Percentiles rank a stretch among this genome's conserved stretches.
phyloP scores from a whole-genome alignment of 1,284 basidiomycete species.

The Sparassis latifolia region DNA sequence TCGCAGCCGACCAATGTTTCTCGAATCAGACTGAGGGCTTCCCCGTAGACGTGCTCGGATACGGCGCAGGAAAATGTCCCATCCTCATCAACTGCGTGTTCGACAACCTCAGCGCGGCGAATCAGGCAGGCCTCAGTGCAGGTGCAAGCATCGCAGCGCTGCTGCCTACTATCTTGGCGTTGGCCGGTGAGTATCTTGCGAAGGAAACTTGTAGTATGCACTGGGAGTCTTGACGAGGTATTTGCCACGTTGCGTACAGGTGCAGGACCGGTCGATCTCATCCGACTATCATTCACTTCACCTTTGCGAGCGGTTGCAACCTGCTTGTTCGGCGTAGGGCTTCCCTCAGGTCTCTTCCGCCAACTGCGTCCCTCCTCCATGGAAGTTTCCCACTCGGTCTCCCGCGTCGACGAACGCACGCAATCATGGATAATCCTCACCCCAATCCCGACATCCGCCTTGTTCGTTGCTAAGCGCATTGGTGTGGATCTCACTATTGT shows the following conservation, averaged over 20 bases:
- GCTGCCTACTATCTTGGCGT: not conserved
- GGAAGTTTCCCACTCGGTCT: not conserved
- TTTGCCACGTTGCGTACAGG: too few relatives aligned
- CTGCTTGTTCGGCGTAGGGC: not conserved
- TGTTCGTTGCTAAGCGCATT: not conserved
- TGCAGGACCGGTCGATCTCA: not conserved
- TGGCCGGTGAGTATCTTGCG: not conserved
- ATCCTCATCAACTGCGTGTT: not conserved
- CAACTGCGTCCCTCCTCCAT: not conserved
- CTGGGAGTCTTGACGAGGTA: too few relatives aligned
- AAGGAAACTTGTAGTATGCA: too few relatives aligned
- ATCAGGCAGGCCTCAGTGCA: not conserved
- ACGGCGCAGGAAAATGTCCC: not conserved
- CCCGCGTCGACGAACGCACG: not conserved
- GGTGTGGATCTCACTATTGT: not conserved
- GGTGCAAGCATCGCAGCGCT: not conserved
- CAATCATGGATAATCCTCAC: not conserved
- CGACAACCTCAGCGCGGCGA: not conserved
- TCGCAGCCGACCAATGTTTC: not conserved
- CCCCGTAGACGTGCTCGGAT: not conserved
- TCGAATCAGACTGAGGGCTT: not conserved
- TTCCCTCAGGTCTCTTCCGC: not conserved
- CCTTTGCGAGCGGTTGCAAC: not conserved
- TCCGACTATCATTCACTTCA: not conserved
- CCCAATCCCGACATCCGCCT: too few relatives aligned